A percentile compares a stretch with the other conserved stretches of the same genome.
These are phyloP conservation scores for Suhomyces vadensis DNA, from an alignment of 805 yeast species.

Conservation along the genomic window DNA sequence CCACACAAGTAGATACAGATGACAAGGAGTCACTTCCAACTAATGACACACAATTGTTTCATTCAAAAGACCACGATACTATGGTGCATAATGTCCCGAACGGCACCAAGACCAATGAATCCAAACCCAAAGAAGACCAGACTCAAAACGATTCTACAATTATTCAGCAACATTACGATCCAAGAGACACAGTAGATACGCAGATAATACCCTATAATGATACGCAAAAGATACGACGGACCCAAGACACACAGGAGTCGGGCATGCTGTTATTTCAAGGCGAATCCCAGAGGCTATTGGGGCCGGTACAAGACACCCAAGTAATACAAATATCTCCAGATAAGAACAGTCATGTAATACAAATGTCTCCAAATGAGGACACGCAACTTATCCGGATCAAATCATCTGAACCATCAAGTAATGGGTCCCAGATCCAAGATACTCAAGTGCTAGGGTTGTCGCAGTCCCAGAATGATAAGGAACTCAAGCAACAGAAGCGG, in stretches of 20 bases:
- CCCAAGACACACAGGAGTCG: conserved; percentile 1
- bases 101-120: too few species aligned
- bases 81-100: too few species aligned
- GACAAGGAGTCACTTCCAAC: too few species aligned
- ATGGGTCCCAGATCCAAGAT: too few species aligned
- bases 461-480: background rate
- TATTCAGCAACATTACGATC: background rate
- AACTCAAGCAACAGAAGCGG: too few species aligned
- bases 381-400: too few species aligned
- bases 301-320: background rate
- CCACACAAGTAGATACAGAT: background rate
- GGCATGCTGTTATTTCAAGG: conserved; percentile 6
- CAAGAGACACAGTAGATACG: background rate
- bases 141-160: too few species aligned
- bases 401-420: too few species aligned
- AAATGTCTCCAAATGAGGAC: too few species aligned
- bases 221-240: conserved; percentile 9
- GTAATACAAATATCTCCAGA: background rate
- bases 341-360: background rate
- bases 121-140: too few species aligned
- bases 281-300: background rate
- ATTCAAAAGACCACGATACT: background rate
- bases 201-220: too few species aligned
- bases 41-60: background rate
- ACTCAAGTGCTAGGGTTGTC: too few species aligned